A percentile compares a stretch with the other conserved stretches of the same genome.
phyloP scores from a whole-genome alignment of 805 yeast genomes.

The Saccharomycopsis lassenensis region DNA sequence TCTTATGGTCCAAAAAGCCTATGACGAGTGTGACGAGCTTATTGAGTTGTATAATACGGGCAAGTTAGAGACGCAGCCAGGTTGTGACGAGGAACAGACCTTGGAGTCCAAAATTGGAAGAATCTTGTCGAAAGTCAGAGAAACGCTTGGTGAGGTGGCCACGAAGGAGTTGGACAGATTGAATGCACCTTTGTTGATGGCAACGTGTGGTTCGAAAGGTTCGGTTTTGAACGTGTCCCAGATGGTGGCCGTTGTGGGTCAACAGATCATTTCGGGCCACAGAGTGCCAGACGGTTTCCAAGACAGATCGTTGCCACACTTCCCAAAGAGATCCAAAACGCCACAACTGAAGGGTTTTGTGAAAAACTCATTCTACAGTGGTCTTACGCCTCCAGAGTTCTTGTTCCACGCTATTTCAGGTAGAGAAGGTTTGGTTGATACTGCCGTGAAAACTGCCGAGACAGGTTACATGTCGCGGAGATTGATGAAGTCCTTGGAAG shows the following conservation, averaged over 20 bases:
- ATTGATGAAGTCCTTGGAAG: conserved; percentile 95
- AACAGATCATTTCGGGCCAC: conserved; percentile 95
- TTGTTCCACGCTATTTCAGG: conserved; percentile 98
- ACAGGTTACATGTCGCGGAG: conserved; percentile 98
- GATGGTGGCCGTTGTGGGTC: conserved; percentile 99
- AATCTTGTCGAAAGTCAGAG: conserved; percentile 90
- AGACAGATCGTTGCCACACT: conserved; percentile 95
- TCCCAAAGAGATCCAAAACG: conserved; percentile 88
- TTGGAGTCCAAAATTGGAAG: conserved; percentile 97
- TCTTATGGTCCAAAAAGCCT: conserved; percentile 81
- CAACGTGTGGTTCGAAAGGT: conserved; percentile 98
- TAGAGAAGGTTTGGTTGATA: conserved; percentile 98
- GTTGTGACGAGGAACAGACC: conserved; percentile 97
- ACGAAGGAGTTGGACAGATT: conserved; percentile 79
- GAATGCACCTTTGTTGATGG: conserved; percentile 97
- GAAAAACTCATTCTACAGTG: conserved; percentile 88
- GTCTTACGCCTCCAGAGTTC: conserved; percentile 93
- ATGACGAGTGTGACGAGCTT: conserved; percentile 81
- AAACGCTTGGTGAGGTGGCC: conserved; percentile 97
- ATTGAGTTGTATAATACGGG: conserved; percentile 73
- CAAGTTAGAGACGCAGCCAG: conserved; percentile 94
- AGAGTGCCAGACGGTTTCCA: conserved; percentile 99
- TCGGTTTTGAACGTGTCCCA: conserved; percentile 96
- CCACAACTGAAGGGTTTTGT: conserved; percentile 98
- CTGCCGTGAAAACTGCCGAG: conserved; percentile 99